Base-by-base conservation (phyloP, 1,284 basidiomycete genomes). In the Ustilago sp. region DNA sequence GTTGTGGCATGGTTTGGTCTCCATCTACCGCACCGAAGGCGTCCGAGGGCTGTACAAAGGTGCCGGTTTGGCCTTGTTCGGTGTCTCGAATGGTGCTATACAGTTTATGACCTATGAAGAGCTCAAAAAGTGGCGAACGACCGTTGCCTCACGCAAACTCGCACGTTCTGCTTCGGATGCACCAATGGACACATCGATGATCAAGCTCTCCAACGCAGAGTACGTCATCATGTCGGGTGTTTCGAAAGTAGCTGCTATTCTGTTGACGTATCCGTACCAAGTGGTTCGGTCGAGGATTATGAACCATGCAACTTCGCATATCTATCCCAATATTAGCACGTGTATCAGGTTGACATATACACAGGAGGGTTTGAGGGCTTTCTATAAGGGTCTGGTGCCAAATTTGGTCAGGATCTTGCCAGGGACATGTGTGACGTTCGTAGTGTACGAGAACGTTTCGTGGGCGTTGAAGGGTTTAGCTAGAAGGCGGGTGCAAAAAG, bases 71-170 rank as follows among this genome's bases (percentile, higher is more conserved):
- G 96, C 94, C 0, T 89, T 99, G 9, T 90, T 98, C 47, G 97
- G 97, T 41, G 95, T 99, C 63, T 92, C 92, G 83, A 98, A 96
- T 85, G 96, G 96, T 2, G 94, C 95, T 0, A 90, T 98, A 62
- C 96, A 99, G 85, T 99, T 99, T 86, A 94, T 96, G 88, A 90
- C 91, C 0, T 99, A 99, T 84, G 97, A 99, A 86, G 92, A 98
- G 86, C 91, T 98, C 90, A 99, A 99, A 86, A 88, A 90, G 56
- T 93, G 93, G 90, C 88, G 72, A 93, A 91, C 89, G 2, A 54
- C 52, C 9, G 66, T 75, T 3, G 66, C 71, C 4, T 55, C 48
- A 8, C 62, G 58, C 36, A 79, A 65, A 48, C n/a, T 63, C 17
- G 41, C 52, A 12, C 15, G 35, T 15, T 31, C 38, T 11, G 32